Evolutionary conservation across 2,329 filamentous ascomycete genomes (phyloP).

Genomic region (Colletotrichum orchidophilum): DNA sequence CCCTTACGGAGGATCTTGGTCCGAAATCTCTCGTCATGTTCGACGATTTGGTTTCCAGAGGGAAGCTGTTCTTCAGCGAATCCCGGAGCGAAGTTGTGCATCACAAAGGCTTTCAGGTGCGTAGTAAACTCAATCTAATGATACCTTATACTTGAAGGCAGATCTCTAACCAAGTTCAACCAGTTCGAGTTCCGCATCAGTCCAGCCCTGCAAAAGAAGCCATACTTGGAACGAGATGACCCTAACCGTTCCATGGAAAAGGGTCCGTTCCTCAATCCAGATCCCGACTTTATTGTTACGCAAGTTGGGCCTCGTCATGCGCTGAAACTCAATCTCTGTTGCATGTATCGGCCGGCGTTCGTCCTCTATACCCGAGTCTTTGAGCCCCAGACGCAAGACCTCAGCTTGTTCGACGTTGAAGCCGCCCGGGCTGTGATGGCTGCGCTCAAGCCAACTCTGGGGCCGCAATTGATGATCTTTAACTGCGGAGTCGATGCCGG

Average conservation of each 20-base stretch:
- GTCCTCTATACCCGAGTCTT: background rate
- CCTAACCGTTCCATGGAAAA: background rate
- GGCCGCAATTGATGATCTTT: background rate
- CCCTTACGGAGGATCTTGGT: background rate
- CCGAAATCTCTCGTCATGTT: background rate
- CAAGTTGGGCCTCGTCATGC: background rate
- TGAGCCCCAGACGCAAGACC: background rate
- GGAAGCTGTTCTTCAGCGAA: background rate
- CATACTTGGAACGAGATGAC: background rate
- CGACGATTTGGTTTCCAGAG: background rate
- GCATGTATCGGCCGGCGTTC: background rate
- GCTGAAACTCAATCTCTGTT: background rate
- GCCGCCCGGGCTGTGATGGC: background rate
- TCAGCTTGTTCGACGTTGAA: background rate
- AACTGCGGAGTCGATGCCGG: background rate
- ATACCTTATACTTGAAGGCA: background rate
- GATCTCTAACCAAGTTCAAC: fast-evolving
- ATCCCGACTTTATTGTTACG: background rate
- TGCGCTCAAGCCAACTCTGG: background rate
- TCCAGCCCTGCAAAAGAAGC: background rate
- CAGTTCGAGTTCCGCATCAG: background rate
- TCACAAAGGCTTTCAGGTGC: background rate
- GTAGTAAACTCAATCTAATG: too few species aligned
- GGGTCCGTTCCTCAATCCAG: background rate
- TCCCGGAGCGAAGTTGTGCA: background rate